Percentiles rank a stretch among this genome's conserved stretches.
phyloP scores from a whole-genome alignment of 2,329 filamentous ascomycete species.

The Nigrograna mackinnonii region DNA sequence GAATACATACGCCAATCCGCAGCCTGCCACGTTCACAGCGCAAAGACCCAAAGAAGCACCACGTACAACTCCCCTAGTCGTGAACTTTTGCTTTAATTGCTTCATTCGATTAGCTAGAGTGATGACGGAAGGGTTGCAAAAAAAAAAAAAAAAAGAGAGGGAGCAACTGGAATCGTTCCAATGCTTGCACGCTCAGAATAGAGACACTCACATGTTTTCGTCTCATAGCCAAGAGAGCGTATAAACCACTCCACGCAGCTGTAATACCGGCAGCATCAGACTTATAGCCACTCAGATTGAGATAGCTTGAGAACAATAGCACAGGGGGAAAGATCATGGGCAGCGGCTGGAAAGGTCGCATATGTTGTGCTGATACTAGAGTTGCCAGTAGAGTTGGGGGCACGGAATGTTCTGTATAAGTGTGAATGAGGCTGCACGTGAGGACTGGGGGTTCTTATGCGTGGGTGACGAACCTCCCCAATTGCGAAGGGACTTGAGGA shows the following conservation, averaged over 20 bases:
- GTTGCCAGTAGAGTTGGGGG: slow-evolving; percentile 68
- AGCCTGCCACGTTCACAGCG: slow-evolving; percentile 53
- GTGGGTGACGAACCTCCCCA: slow-evolving; percentile 54
- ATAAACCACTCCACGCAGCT: slow-evolving; percentile 67
- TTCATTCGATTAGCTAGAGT: too few relatives aligned
- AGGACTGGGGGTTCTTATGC: slow-evolving; percentile 1
- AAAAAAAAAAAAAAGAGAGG: slow-evolving; percentile 2
- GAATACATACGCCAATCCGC: slow-evolving; percentile 57
- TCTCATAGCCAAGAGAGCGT: slow-evolving; percentile 64
- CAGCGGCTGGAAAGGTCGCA: slow-evolving; percentile 66
- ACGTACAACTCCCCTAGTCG: slow-evolving; percentile 54
- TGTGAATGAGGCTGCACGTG: not conserved
- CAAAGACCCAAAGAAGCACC: slow-evolving; percentile 57
- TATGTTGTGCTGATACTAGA: slow-evolving; percentile 67
- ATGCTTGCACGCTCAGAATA: too few relatives aligned
- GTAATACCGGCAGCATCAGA: slow-evolving; percentile 66
- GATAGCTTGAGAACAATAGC: slow-evolving; percentile 67
- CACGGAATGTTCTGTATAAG: slow-evolving; percentile 61
- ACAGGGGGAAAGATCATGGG: slow-evolving; percentile 70
- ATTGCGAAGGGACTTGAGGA: slow-evolving; percentile 50
- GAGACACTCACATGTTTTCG: slow-evolving; percentile 50
- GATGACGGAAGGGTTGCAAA: too few relatives aligned
- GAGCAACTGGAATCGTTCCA: too few relatives aligned
- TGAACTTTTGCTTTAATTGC: slow-evolving; percentile 52
- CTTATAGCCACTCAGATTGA: slow-evolving; percentile 66